Evolutionary conservation across 2,329 filamentous ascomycete genomes (phyloP).

Genomic region (Pseudopithomyces chartarum): DNA sequence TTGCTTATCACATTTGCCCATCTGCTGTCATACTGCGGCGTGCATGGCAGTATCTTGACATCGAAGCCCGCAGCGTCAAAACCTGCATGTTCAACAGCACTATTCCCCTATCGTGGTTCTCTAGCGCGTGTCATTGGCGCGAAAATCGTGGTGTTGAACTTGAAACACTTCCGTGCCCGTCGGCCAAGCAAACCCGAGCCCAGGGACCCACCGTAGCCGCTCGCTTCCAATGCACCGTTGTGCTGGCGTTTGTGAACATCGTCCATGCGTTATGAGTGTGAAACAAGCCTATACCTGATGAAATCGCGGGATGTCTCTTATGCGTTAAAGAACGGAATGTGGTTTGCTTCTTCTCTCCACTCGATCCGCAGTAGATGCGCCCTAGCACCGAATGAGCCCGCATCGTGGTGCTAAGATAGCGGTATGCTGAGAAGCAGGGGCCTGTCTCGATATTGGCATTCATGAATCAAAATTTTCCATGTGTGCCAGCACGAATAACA

Average conservation of each 20-base stretch:
- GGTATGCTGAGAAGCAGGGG: background rate
- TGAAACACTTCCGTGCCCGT: constrained; percentile 7
- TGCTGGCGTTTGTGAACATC: background rate
- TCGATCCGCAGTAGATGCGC: background rate
- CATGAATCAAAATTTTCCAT: background rate
- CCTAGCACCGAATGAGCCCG: background rate
- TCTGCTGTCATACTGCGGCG: background rate
- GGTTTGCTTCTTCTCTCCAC: background rate
- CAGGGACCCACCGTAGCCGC: constrained; percentile 3
- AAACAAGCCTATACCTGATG: background rate
- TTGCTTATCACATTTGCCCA: background rate
- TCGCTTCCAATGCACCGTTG: background rate
- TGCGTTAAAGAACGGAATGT: background rate
- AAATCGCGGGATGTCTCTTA: background rate
- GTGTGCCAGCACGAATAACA: background rate
- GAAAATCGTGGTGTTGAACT: background rate
- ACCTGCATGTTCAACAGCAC: background rate
- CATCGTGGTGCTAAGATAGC: background rate
- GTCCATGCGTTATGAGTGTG: constrained; percentile 1
- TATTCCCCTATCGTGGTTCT: background rate
- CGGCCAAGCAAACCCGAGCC: background rate
- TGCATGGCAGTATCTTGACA: background rate
- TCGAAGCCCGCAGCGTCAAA: background rate
- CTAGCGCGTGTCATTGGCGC: constrained; percentile 1
- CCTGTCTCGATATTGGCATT: background rate